phyloP scores from a whole-genome alignment of 2,329 filamentous ascomycete genomes.

The Alternaria longipes region DNA sequence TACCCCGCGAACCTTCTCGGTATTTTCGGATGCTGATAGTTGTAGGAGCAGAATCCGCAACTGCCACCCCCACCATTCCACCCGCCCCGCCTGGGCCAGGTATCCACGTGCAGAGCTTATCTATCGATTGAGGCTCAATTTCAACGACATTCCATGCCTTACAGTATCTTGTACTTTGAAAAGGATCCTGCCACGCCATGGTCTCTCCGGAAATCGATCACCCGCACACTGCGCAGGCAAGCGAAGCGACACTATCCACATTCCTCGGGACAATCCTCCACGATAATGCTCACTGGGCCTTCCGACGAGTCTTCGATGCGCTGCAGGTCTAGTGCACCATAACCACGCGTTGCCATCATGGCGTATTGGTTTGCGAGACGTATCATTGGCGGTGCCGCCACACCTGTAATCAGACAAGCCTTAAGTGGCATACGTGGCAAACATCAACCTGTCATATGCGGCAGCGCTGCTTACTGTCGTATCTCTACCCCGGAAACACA shows the following conservation, averaged over 20 bases:
- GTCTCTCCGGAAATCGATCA: constrained; percentile 1
- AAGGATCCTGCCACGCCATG: not conserved
- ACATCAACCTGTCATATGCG: constrained; percentile 13
- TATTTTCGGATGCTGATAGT: constrained; percentile 14
- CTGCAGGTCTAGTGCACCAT: constrained; percentile 15
- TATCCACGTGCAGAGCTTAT: constrained; percentile 21
- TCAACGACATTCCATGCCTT: constrained; percentile 27
- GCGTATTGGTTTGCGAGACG: not conserved
- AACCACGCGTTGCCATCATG: constrained; percentile 6
- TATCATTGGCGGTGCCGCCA: constrained; percentile 18
- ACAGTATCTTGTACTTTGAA: not conserved
- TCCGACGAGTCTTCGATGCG: constrained; percentile 6
- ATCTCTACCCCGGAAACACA: constrained; percentile 2
- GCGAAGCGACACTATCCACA: constrained; percentile 5
- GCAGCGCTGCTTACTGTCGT: constrained; percentile 13
- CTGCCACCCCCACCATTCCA: constrained; percentile 18
- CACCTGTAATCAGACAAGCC: constrained; percentile 11
- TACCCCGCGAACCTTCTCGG: not conserved
- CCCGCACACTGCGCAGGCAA: constrained; percentile 10
- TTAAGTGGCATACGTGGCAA: constrained; percentile 18
- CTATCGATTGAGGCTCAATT: constrained; percentile 31
- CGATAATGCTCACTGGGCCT: constrained; percentile 9
- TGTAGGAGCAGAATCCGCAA: constrained; percentile 14
- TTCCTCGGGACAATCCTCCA: not conserved
- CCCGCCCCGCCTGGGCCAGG: constrained; percentile 19